These are phyloP conservation scores for Tagetes patula DNA, from an alignment of 129 eudicot species.

Conservation along the genomic window DNA sequence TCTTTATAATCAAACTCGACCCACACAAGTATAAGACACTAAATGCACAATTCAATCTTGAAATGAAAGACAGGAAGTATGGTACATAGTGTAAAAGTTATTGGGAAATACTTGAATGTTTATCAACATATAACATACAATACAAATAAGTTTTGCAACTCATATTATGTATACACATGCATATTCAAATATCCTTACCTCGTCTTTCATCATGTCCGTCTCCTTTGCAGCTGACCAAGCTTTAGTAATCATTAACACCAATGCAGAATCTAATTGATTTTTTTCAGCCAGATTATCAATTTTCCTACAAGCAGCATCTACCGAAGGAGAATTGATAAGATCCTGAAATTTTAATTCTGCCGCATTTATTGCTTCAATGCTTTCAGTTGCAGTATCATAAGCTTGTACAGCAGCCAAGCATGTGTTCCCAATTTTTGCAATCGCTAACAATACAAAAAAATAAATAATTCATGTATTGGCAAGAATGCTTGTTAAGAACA, in stretches of 20 bases:
- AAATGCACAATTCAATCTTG: background rate
- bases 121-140: background rate
- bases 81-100: no score
- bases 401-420: conserved; percentile 80
- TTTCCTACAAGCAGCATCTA: conserved; percentile 77
- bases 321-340: conserved; percentile 77
- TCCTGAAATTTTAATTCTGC: conserved; percentile 86
- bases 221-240: conserved; percentile 95
- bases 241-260: conserved; percentile 65
- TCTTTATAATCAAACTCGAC: background rate
- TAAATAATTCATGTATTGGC: conserved; percentile 1
- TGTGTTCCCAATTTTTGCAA: conserved; percentile 57
- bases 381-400: conserved; percentile 72
- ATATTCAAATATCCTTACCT: conserved; percentile 40
- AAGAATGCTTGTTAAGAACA: background rate
- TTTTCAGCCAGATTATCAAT: conserved; percentile 76
- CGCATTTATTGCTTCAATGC: conserved; percentile 71
- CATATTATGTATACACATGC: background rate
- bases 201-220: conserved; percentile 66
- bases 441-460: conserved; percentile 36
- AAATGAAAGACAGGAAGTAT: background rate
- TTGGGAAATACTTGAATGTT: no score
- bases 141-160: background rate
- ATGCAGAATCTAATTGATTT: conserved; percentile 70
- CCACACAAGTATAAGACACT: background rate